Conservation (phyloP, 441 rosid species). For the Pelargonium australe region DNA sequence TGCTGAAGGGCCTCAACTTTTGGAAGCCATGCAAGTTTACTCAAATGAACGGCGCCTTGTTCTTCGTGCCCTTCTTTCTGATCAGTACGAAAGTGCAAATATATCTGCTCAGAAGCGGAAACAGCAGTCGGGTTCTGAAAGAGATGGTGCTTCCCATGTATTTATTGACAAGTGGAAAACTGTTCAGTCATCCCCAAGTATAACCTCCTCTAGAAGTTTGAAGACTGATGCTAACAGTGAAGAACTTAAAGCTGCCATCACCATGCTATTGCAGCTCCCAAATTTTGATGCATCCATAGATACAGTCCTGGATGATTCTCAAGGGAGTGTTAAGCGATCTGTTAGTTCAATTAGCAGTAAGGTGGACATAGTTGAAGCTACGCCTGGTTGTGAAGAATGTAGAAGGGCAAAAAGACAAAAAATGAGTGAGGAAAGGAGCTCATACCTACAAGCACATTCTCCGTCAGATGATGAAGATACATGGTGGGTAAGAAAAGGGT, state of each 20-base stretch:
- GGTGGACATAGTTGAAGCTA: slow-evolving; percentile 50
- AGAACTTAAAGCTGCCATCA: slow-evolving; percentile 67
- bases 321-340: slow-evolving; percentile 62
- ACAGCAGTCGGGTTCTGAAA: slow-evolving; percentile 30
- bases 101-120: slow-evolving; percentile 31
- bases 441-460: slow-evolving; percentile 57
- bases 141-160: slow-evolving; percentile 31
- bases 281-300: slow-evolving; percentile 39
- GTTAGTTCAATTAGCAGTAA: slow-evolving; percentile 48
- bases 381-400: slow-evolving; percentile 92
- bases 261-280: slow-evolving; percentile 72
- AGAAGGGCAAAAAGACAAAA: slow-evolving; percentile 74
- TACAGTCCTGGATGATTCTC: slow-evolving; percentile 55
- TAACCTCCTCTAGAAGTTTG: slow-evolving; percentile 33
- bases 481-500: slow-evolving; percentile 93
- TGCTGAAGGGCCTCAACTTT: slow-evolving; percentile 53
- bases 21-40: slow-evolving; percentile 61
- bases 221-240: slow-evolving; percentile 44
- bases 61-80: slow-evolving; percentile 42
- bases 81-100: slow-evolving; percentile 29
- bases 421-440: slow-evolving; percentile 64
- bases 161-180: slow-evolving; percentile 49
- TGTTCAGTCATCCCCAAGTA: slow-evolving; percentile 26
- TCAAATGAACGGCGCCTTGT: slow-evolving; percentile 82
- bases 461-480: slow-evolving; percentile 87